Conservation (phyloP, 2,329 filamentous ascomycete species). For the Alternaria brassicicola region DNA sequence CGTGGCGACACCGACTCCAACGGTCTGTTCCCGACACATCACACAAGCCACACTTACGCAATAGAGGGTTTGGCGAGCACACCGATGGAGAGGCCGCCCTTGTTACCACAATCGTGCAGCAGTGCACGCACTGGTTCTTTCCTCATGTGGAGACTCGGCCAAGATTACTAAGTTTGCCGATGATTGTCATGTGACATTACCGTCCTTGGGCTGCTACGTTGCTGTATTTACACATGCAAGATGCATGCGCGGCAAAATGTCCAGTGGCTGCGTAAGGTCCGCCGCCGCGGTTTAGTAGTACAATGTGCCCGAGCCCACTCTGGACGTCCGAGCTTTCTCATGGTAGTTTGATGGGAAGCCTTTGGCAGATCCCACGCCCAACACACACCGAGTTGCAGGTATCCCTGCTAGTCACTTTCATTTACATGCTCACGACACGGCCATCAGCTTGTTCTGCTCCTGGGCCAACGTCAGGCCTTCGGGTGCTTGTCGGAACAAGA, state of each 20-base stretch:
- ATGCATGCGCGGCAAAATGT: not conserved
- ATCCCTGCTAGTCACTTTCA: not conserved
- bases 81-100: not conserved
- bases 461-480: slow-evolving; percentile 57
- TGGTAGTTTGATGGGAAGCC: not conserved
- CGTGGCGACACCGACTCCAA: not conserved
- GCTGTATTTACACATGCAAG: not conserved
- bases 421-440: slow-evolving; percentile 38
- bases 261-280: not conserved
- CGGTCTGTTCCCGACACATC: not conserved
- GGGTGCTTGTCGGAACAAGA: slow-evolving; percentile 81
- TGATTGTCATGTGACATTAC: not conserved
- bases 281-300: not conserved
- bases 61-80: not conserved
- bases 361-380: not conserved
- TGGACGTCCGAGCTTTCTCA: not conserved
- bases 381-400: not conserved
- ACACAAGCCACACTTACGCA: slow-evolving; percentile 1
- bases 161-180: not conserved
- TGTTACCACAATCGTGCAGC: not conserved
- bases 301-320: not conserved
- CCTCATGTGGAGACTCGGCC: slow-evolving; percentile 7
- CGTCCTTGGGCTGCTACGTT: not conserved
- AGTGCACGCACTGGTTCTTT: not conserved
- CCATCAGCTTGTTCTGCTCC: slow-evolving; percentile 54